Evolutionary conservation across 1,139 yeast genomes (phyloP).

Genomic region (Taiozyma sp.): DNA sequence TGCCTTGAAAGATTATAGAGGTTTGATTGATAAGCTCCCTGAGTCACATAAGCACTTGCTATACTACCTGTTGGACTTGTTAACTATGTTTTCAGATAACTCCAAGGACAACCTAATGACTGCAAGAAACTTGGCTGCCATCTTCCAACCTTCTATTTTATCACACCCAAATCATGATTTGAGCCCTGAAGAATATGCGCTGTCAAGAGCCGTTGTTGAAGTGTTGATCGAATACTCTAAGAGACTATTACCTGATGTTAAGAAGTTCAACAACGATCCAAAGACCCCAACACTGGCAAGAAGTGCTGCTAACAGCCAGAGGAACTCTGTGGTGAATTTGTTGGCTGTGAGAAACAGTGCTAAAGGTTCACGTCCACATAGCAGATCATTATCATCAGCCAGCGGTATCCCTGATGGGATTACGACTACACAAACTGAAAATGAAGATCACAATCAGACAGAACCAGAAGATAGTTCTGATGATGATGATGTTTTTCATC

Average conservation of each 20-base stretch:
- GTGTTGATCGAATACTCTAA: slow-evolving; percentile 85
- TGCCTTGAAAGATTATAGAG: slow-evolving; percentile 68
- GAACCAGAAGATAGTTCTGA: slow-evolving; percentile 21
- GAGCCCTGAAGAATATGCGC: slow-evolving; percentile 85
- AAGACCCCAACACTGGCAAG: slow-evolving; percentile 11
- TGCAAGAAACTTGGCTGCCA: slow-evolving; percentile 88
- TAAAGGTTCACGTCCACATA: slow-evolving; percentile 36
- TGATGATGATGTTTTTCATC: neutral
- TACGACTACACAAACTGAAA: slow-evolving; percentile 7
- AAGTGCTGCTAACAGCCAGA: slow-evolving; percentile 6
- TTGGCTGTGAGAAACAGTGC: slow-evolving; percentile 14
- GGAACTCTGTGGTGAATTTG: slow-evolving; percentile 11
- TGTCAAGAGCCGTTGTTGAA: slow-evolving; percentile 83
- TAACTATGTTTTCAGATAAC: slow-evolving; percentile 81
- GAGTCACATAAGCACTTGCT: slow-evolving; percentile 69
- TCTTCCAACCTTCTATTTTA: slow-evolving; percentile 90
- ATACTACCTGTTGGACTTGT: slow-evolving; percentile 81
- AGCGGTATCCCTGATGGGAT: slow-evolving; percentile 46
- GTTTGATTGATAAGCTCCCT: slow-evolving; percentile 62
- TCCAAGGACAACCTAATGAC: slow-evolving; percentile 83
- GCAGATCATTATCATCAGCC: slow-evolving; percentile 53
- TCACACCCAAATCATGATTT: slow-evolving; percentile 92
- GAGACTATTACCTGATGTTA: slow-evolving; percentile 59
- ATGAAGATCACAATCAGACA: slow-evolving; percentile 7
- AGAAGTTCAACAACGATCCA: slow-evolving; percentile 25